These are phyloP conservation scores for Ustilago lituana DNA, from an alignment of 1,284 basidiomycete species.

Conservation along the genomic window DNA sequence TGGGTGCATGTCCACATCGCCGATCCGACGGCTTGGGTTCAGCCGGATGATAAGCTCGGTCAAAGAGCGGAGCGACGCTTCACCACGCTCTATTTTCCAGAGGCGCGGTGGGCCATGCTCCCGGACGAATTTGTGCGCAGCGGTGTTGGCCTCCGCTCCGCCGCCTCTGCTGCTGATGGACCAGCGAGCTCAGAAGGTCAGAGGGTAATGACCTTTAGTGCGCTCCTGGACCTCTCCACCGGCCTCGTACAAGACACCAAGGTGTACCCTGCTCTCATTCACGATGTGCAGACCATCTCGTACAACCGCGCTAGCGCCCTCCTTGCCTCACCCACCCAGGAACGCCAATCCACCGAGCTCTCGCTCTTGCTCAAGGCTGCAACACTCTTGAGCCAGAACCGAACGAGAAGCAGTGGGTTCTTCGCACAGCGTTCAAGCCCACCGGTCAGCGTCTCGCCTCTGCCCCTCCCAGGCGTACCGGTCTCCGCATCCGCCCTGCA, in stretches of 20 bases:
- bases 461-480: slow-evolving; percentile 24
- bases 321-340: slow-evolving; percentile 2
- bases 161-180: slow-evolving; percentile 61
- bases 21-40: slow-evolving; percentile 86
- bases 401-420: slow-evolving; percentile 7
- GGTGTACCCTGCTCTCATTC: slow-evolving; percentile 78
- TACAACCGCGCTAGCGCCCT: slow-evolving; percentile 75
- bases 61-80: slow-evolving; percentile 44
- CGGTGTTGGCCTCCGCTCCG: slow-evolving; percentile 39
- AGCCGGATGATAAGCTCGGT: slow-evolving; percentile 74
- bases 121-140: slow-evolving; percentile 70
- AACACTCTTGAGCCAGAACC: slow-evolving; percentile 47
- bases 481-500: background rate
- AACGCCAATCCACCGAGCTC: slow-evolving; percentile 64
- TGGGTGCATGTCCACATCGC: slow-evolving; percentile 96
- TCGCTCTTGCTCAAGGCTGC: slow-evolving; percentile 67
- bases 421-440: background rate
- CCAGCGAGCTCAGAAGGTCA: slow-evolving; percentile 67
- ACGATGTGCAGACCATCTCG: slow-evolving; percentile 75
- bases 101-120: slow-evolving; percentile 68
- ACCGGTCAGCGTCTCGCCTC: slow-evolving; percentile 18
- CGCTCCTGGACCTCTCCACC: slow-evolving; percentile 72
- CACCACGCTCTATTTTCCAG: slow-evolving; percentile 57
- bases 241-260: slow-evolving; percentile 79
- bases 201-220: slow-evolving; percentile 81